These are phyloP conservation scores for Trichoderma lentiforme DNA, from an alignment of 2,329 filamentous ascomycete species.

Conservation along the genomic window DNA sequence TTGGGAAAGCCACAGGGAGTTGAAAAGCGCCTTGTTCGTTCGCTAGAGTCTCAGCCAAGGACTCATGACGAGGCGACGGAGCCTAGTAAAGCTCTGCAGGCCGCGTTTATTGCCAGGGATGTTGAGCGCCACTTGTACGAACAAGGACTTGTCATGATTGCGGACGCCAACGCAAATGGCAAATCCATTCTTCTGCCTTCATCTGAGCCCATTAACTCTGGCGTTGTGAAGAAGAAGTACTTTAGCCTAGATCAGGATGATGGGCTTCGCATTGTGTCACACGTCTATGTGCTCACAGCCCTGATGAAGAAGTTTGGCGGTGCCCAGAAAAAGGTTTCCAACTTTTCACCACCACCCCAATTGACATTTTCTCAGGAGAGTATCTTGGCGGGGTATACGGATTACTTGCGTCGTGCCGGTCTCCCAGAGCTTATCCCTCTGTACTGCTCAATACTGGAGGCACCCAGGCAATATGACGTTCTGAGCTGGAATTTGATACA, in stretches of 20 bases:
- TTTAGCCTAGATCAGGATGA: constrained; percentile 58
- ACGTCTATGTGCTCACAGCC: constrained; percentile 63
- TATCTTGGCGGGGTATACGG: constrained; percentile 77
- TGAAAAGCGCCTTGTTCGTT: constrained; percentile 57
- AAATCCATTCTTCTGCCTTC: constrained; percentile 30
- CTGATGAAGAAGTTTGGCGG: constrained; percentile 58
- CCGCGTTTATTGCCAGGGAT: constrained; percentile 66
- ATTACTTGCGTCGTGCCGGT: constrained; percentile 67
- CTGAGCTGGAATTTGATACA: constrained; percentile 75
- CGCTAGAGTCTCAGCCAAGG: constrained; percentile 54
- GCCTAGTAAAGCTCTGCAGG: constrained; percentile 73
- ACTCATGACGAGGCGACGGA: constrained; percentile 58
- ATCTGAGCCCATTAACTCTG: constrained; percentile 27
- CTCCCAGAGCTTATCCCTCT: constrained; percentile 78
- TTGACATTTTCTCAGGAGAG: constrained; percentile 60
- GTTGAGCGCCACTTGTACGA: constrained; percentile 56
- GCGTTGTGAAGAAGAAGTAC: constrained; percentile 44
- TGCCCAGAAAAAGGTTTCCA: constrained; percentile 20
- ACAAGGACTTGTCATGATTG: constrained; percentile 47
- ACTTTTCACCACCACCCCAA: constrained; percentile 21
- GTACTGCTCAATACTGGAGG: constrained; percentile 77
- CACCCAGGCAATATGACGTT: constrained; percentile 62
- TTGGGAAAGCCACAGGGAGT: constrained; percentile 54
- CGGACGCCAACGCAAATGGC: constrained; percentile 24
- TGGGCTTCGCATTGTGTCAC: constrained; percentile 65